Evolutionary conservation across 2,329 filamentous ascomycete genomes (phyloP).

Genomic region (Cordyceps pruinosa): DNA sequence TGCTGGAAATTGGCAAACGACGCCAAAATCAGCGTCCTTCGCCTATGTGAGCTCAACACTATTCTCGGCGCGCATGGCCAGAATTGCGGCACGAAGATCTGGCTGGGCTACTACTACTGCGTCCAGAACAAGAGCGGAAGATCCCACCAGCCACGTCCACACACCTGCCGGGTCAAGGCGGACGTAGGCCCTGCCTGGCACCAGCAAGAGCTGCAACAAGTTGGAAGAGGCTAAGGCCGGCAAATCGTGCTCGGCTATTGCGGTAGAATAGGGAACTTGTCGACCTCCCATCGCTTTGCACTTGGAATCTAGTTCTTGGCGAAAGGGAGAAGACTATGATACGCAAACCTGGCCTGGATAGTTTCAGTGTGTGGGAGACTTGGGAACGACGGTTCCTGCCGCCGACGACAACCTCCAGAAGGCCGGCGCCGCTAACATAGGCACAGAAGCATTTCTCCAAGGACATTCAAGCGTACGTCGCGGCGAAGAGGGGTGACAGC

Average conservation of each 20-base stretch:
- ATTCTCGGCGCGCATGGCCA: constrained; percentile 17
- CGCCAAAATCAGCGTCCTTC: constrained; percentile 10
- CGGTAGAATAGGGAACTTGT: not conserved
- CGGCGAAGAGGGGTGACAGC: not conserved
- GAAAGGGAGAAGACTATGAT: constrained; percentile 20
- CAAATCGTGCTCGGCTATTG: not conserved
- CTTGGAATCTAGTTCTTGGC: constrained; percentile 13
- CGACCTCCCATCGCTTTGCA: not conserved
- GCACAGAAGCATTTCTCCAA: not conserved
- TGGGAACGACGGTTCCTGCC: not conserved
- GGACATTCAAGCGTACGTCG: not conserved
- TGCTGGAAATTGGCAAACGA: constrained; percentile 11
- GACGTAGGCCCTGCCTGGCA: constrained; percentile 8
- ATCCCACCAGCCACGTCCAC: not conserved
- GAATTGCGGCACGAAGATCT: constrained; percentile 21
- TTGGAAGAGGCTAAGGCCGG: constrained; percentile 1
- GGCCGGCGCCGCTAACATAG: not conserved
- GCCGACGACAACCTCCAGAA: not conserved
- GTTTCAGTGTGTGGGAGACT: constrained; percentile 20
- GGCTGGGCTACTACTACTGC: constrained; percentile 22
- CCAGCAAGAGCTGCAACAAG: constrained; percentile 13
- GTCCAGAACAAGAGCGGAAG: not conserved
- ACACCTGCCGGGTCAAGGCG: constrained; percentile 7
- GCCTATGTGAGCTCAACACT: constrained; percentile 15
- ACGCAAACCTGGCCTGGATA: constrained; percentile 18